Evolutionary conservation across 495 filamentous ascomycete genomes (phyloP).

Genomic region (Sabuloglossum arenarium): DNA sequence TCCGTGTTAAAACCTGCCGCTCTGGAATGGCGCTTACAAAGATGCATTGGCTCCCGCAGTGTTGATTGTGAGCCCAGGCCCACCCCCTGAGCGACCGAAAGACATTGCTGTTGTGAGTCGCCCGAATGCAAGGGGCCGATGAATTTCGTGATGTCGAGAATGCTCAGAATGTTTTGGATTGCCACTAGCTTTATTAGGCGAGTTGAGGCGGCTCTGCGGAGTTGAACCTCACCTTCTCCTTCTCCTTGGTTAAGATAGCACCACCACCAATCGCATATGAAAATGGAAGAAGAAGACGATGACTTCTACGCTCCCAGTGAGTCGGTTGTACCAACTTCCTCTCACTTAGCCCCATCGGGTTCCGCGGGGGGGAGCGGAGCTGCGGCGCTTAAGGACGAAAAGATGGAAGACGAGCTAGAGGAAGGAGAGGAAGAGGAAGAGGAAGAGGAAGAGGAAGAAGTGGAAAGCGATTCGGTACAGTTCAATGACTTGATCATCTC

Average conservation of each 20-base stretch:
- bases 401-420: conserved; percentile 37
- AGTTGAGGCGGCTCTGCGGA: conserved; percentile 8
- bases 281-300: conserved; percentile 51
- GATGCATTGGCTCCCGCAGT: conserved; percentile 53
- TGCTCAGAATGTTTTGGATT: not conserved
- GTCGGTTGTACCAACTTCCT: not conserved
- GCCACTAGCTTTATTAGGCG: not conserved
- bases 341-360: conserved; percentile 5
- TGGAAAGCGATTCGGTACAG: conserved; percentile 14
- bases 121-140: not conserved
- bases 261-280: not conserved
- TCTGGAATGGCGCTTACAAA: conserved; percentile 33
- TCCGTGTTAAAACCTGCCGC: too few species aligned
- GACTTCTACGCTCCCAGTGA: conserved; percentile 43
- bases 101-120: not conserved
- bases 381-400: conserved; percentile 13
- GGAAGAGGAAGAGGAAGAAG: conserved; percentile 36
- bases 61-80: conserved; percentile 54
- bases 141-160: not conserved
- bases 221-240: not conserved
- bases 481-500: conserved; percentile 1
- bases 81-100: conserved; percentile 34
- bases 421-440: conserved; percentile 59
- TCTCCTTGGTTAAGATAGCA: conserved; percentile 1
- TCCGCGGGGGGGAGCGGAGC: not conserved